A percentile compares a stretch with the other conserved stretches of the same genome.
Conservation (phyloP, 768 basidiomycete species). For the Mrakia frigida region DNA sequence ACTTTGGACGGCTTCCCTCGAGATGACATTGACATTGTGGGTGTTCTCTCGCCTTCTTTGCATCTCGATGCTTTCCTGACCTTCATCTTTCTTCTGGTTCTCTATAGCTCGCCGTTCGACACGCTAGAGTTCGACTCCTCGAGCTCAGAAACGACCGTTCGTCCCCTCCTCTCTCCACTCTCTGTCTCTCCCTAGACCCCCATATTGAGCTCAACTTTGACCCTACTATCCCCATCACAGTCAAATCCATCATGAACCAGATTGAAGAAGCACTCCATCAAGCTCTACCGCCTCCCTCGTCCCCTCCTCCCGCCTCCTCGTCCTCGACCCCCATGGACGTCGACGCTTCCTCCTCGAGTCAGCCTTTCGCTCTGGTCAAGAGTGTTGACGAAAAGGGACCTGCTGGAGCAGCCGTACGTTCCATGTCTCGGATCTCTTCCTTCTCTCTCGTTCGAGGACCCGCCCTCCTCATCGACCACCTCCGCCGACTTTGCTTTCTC, state of each 20-base stretch:
- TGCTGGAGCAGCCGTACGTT: conserved; percentile 27
- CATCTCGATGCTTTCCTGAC: not conserved
- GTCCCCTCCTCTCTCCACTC: not conserved
- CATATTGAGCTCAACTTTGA: not conserved
- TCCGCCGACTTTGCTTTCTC: not conserved
- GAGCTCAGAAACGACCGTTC: conserved; percentile 32
- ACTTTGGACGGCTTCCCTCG: conserved; percentile 32
- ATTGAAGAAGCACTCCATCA: conserved; percentile 30
- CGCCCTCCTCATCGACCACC: no score
- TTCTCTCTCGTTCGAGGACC: not conserved
- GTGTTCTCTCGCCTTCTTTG: not conserved
- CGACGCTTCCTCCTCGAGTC: not conserved
- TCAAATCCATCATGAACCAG: conserved; percentile 24
- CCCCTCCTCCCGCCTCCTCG: not conserved
- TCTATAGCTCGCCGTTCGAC: conserved; percentile 26
- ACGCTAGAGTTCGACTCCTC: conserved; percentile 25
- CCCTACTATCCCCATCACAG: not conserved
- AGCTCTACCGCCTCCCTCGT: conserved; percentile 17
- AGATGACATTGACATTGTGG: conserved; percentile 30
- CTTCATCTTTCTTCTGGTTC: no score
- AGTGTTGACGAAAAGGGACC: conserved; percentile 27
- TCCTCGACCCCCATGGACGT: conserved; percentile 6
- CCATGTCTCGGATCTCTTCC: no score
- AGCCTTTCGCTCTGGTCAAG: conserved; percentile 29
- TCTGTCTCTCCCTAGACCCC: not conserved